phyloP scores from a whole-genome alignment of 2,329 filamentous ascomycete species.

The Fusarium sp. region DNA sequence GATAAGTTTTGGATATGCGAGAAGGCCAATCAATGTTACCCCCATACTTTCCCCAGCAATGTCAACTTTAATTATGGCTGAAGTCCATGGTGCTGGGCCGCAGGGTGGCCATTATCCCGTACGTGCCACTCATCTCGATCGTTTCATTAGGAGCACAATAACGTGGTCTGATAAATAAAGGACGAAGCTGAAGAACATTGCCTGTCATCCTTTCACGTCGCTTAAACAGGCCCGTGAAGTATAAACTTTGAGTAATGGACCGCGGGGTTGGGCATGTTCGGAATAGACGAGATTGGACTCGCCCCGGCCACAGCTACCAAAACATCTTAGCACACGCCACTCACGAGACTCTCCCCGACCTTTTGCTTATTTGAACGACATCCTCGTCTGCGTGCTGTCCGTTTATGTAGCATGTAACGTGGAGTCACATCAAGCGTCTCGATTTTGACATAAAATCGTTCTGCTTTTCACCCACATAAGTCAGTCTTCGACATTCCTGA shows the following conservation, averaged over 20 bases:
- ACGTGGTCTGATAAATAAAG: constrained; percentile 4
- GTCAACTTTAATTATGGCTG: constrained; percentile 15
- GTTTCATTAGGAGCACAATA: background rate
- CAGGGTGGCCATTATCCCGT: constrained; percentile 4
- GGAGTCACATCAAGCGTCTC: background rate
- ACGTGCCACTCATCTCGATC: constrained; percentile 8
- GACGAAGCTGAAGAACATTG: background rate
- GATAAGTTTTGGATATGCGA: background rate
- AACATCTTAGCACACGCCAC: constrained; percentile 4
- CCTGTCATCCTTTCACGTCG: background rate
- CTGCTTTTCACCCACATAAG: background rate
- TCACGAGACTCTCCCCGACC: background rate
- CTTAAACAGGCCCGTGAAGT: background rate
- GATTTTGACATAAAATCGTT: background rate
- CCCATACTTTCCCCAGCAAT: constrained; percentile 5
- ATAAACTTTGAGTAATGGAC: background rate
- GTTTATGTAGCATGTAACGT: background rate
- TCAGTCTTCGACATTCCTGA: background rate
- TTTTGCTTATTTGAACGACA: constrained; percentile 18
- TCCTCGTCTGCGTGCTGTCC: background rate
- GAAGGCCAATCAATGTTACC: constrained; percentile 14
- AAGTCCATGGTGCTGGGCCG: constrained; percentile 19
- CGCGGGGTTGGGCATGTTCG: constrained; percentile 9
- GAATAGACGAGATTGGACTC: constrained; percentile 14
- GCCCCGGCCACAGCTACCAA: constrained; percentile 10